These are phyloP conservation scores for Dissophora ornata DNA, from an alignment of 192 early-diverging fungal species.

Conservation along the genomic window DNA sequence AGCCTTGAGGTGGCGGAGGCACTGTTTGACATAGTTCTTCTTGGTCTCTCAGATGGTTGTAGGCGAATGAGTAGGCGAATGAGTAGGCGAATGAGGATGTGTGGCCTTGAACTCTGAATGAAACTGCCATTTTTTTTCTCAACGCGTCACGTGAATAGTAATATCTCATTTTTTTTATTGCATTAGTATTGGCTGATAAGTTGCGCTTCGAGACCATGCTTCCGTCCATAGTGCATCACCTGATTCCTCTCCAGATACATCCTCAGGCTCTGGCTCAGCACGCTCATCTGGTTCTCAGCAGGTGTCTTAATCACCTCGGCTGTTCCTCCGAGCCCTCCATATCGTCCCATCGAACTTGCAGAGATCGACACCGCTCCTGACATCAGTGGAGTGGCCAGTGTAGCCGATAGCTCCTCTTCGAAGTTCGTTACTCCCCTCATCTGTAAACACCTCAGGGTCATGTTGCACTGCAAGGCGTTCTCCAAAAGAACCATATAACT, in stretches of 20 bases:
- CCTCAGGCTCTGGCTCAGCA: conserved; percentile 18
- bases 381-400: background rate
- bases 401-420: conserved; percentile 34
- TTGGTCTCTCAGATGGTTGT: background rate
- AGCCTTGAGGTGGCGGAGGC: conserved; percentile 40
- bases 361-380: background rate
- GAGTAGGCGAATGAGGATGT: no score
- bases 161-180: no score
- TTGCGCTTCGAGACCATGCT: conserved; percentile 33
- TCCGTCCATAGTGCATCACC: conserved; percentile 32
- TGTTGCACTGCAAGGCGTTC: conserved; percentile 11
- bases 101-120: no score
- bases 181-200: conserved; percentile 15
- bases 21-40: conserved; percentile 24
- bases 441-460: conserved; percentile 14
- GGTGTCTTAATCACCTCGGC: background rate
- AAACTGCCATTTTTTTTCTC: no score
- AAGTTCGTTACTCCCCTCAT: conserved; percentile 45
- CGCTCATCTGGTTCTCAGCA: conserved; percentile 23
- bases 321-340: conserved; percentile 3
- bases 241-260: conserved; percentile 40
- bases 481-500: conserved; percentile 39
- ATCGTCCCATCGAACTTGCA: conserved; percentile 9
- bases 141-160: no score
- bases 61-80: background rate